Conservation (phyloP, 345 rosid genomes). For the Euphorbia pulcherrima region DNA sequence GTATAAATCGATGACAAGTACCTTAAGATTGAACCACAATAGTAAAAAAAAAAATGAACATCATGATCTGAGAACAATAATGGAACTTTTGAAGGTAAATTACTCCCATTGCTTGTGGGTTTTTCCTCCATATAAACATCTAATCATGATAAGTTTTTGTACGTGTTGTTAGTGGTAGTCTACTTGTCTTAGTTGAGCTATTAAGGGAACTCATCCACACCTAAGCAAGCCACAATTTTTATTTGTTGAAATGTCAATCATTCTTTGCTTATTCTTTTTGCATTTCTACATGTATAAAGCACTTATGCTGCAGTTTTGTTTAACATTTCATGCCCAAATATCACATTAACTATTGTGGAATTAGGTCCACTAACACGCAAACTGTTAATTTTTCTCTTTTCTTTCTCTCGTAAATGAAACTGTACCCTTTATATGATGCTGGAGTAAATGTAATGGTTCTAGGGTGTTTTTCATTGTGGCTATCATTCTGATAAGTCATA, state of each 20-base stretch:
- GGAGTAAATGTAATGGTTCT: constrained; percentile 16
- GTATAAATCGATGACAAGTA: no score
- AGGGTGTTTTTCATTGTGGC: constrained; percentile 67
- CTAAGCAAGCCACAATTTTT: no score
- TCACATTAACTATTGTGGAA: background rate
- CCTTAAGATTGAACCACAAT: no score
- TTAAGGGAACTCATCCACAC: no score
- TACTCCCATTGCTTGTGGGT: no score
- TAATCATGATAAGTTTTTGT: no score
- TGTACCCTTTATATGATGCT: background rate
- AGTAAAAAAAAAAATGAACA: no score
- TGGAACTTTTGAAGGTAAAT: no score
- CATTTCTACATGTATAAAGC: background rate
- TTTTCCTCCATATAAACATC: no score
- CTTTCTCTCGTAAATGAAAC: background rate
- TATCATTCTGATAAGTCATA: constrained; percentile 62
- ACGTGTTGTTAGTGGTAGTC: no score
- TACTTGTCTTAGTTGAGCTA: no score
- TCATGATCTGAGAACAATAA: no score
- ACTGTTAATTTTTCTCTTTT: background rate
- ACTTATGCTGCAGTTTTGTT: background rate
- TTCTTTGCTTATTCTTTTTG: background rate
- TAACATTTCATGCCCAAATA: background rate
- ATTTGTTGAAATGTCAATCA: background rate
- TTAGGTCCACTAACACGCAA: background rate